phyloP scores from a whole-genome alignment of 768 basidiomycete genomes.

The Mycena crocata region DNA sequence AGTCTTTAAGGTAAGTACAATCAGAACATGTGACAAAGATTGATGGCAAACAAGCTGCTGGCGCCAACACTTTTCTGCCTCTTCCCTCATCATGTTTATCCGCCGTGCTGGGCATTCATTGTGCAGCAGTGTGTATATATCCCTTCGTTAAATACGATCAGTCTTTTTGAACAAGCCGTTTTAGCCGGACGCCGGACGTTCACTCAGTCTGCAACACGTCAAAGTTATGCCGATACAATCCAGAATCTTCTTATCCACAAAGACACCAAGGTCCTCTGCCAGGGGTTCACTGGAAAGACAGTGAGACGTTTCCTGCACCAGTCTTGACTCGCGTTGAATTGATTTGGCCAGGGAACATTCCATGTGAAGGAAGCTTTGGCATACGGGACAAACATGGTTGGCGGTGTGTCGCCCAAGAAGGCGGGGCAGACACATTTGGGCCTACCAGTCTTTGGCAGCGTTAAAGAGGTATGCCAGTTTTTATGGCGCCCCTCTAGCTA shows the following conservation, averaged over 20 bases:
- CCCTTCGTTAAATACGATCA: not conserved
- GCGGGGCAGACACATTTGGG: slow-evolving; percentile 96
- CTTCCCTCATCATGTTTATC: slow-evolving; percentile 62
- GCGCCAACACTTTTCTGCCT: slow-evolving; percentile 7
- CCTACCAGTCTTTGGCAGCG: slow-evolving; percentile 92
- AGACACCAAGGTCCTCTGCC: slow-evolving; percentile 94
- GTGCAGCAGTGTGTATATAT: slow-evolving; percentile 57
- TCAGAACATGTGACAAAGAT: too few relatives aligned
- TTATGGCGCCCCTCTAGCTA: not conserved
- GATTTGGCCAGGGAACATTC: slow-evolving; percentile 85
- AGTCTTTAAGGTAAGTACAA: slow-evolving; percentile 13
- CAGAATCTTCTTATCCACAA: slow-evolving; percentile 92
- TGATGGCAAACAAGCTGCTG: slow-evolving; percentile 16
- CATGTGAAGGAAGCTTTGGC: slow-evolving; percentile 93
- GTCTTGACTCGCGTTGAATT: not conserved
- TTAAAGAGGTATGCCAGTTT: slow-evolving; percentile 84
- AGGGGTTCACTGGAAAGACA: slow-evolving; percentile 96
- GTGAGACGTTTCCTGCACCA: slow-evolving; percentile 53
- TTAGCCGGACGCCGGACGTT: slow-evolving; percentile 82
- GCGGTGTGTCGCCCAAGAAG: slow-evolving; percentile 96
- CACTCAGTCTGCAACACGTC: slow-evolving; percentile 79
- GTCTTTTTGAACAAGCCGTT: slow-evolving; percentile 14
- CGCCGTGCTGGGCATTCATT: slow-evolving; percentile 72
- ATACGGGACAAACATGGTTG: slow-evolving; percentile 97
- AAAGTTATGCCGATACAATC: slow-evolving; percentile 89